Conservation (phyloP, 345 rosid genomes). For the Gossypium australe region DNA sequence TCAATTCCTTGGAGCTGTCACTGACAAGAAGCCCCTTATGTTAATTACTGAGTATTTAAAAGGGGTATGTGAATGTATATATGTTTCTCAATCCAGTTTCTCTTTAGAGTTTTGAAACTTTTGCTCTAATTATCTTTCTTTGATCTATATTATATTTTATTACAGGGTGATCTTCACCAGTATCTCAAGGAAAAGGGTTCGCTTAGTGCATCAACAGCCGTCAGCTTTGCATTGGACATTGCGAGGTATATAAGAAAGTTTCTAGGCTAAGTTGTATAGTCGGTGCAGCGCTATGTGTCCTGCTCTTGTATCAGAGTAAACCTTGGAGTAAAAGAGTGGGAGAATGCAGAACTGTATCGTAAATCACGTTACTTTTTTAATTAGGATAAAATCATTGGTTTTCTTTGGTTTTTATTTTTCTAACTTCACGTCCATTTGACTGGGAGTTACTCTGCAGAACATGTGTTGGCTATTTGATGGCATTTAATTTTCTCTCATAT, state of each 20-base stretch:
- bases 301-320: background rate
- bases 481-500: background rate
- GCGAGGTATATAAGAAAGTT: constrained; percentile 48
- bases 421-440: background rate
- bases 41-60: constrained; percentile 85
- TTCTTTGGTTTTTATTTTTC: background rate
- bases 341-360: background rate
- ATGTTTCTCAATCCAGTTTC: constrained; percentile 13
- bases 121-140: background rate
- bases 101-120: constrained; percentile 1
- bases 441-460: too few species aligned
- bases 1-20: constrained; percentile 96
- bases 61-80: constrained; percentile 54
- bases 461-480: too few species aligned
- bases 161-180: constrained; percentile 96
- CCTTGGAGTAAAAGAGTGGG: background rate
- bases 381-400: background rate
- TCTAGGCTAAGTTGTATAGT: background rate
- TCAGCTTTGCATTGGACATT: constrained; percentile 90
- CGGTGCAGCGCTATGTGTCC: background rate
- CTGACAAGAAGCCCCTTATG: constrained; percentile 98
- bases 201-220: constrained; percentile 79
- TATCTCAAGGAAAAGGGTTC: constrained; percentile 91
- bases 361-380: background rate
- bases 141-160: constrained; percentile 15